Conservation (phyloP, 306 rosid genomes). For the barrel medic (Medicago truncatula) region MtrunA17r5.0-ANR NC_053043.1:8135501-8136000, state of each 20-base stretch:
- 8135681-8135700: neutral
- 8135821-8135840: neutral
- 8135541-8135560: neutral
- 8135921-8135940: neutral
- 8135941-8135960: constrained; percentile 26
- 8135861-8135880: neutral
- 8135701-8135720: neutral
- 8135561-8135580: neutral
- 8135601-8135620: neutral
- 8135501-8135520: constrained; percentile 3
- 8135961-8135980: constrained; percentile 20
- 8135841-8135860: constrained; percentile 5
- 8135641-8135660: constrained; percentile 13
- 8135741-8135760: neutral
- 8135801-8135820: too few relatives aligned
- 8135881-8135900: neutral
- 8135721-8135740: neutral
- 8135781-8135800: neutral
- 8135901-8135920: constrained; percentile 5
- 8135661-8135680: neutral
- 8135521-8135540: neutral
- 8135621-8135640: neutral
- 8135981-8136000: constrained; percentile 19
- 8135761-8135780: neutral
- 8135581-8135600: constrained; percentile 9